Evolutionary conservation across 257 asterid genomes (phyloP).

Genomic region (Fraxinus excelsior): DNA sequence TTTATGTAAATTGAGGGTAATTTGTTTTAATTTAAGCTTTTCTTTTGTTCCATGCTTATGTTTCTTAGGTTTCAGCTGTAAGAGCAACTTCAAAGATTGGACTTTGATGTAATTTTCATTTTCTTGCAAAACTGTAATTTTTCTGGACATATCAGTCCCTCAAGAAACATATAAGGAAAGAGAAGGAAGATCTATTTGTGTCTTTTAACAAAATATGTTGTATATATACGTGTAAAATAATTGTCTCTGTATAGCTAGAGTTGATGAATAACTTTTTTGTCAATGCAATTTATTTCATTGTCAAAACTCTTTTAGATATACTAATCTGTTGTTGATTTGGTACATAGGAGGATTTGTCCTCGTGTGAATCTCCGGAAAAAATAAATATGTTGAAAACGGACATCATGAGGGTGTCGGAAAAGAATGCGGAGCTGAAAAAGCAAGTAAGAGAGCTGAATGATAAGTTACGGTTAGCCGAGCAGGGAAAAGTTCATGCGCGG

Average conservation of each 20-base stretch:
- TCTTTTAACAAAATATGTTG: background rate
- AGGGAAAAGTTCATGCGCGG: constrained; percentile 41
- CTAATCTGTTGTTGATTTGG: constrained; percentile 21
- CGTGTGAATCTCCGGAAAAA: constrained; percentile 55
- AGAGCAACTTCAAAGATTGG: background rate
- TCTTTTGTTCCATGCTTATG: background rate
- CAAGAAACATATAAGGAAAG: background rate
- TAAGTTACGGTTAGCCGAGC: constrained; percentile 54
- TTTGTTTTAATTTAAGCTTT: background rate
- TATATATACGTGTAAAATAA: background rate
- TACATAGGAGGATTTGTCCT: constrained; percentile 50
- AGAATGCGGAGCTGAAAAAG: constrained; percentile 58
- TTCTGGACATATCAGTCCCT: background rate
- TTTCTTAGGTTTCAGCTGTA: background rate
- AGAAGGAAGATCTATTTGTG: background rate
- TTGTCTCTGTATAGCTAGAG: background rate
- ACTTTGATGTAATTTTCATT: background rate
- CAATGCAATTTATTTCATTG: background rate
- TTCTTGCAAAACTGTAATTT: background rate
- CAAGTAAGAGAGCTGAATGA: constrained; percentile 64
- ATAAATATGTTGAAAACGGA: constrained; percentile 52
- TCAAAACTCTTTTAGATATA: background rate
- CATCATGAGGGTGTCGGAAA: constrained; percentile 45
- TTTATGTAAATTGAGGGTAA: background rate
- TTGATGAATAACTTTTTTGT: background rate